Percentiles rank a stretch among this genome's conserved stretches.
Evolutionary conservation across 495 filamentous ascomycete genomes (phyloP).

Genomic region (Hypoxylon lenormandii): DNA sequence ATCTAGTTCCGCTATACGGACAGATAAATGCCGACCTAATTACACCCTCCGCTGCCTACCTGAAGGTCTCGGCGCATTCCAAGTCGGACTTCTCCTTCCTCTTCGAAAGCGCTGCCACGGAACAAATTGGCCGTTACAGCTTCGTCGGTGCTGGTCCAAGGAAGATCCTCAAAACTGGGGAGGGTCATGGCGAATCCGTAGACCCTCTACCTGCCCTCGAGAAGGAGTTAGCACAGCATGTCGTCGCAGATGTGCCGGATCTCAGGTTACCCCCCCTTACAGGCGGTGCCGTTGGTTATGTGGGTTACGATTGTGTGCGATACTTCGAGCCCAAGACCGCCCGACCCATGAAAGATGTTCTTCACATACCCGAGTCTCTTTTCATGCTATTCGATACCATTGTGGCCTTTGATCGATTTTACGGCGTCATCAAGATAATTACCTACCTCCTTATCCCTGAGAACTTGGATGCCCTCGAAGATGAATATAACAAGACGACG

Average conservation of each 20-base stretch:
- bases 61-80: constrained; percentile 82
- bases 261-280: constrained; percentile 83
- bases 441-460: constrained; percentile 80
- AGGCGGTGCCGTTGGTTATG: constrained; percentile 93
- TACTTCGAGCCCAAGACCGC: constrained; percentile 97
- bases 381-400: constrained; percentile 99
- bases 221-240: constrained; percentile 77
- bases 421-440: constrained; percentile 88
- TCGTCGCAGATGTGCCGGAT: constrained; percentile 82
- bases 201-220: constrained; percentile 88
- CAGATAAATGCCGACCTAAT: constrained; percentile 90
- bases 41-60: constrained; percentile 89
- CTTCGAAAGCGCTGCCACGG: constrained; percentile 93
- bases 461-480: constrained; percentile 55
- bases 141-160: constrained; percentile 91
- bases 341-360: constrained; percentile 84
- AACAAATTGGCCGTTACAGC: constrained; percentile 91
- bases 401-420: constrained; percentile 94
- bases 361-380: constrained; percentile 87
- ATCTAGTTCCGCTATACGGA: constrained; percentile 85
- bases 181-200: constrained; percentile 81
- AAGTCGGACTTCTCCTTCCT: constrained; percentile 80
- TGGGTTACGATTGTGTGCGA: constrained; percentile 94
- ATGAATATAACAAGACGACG: constrained; percentile 74
- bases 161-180: constrained; percentile 87